Evolutionary conservation across 306 rosid species (phyloP).

Genomic region (barrel medic (Medicago truncatula)): DNA sequence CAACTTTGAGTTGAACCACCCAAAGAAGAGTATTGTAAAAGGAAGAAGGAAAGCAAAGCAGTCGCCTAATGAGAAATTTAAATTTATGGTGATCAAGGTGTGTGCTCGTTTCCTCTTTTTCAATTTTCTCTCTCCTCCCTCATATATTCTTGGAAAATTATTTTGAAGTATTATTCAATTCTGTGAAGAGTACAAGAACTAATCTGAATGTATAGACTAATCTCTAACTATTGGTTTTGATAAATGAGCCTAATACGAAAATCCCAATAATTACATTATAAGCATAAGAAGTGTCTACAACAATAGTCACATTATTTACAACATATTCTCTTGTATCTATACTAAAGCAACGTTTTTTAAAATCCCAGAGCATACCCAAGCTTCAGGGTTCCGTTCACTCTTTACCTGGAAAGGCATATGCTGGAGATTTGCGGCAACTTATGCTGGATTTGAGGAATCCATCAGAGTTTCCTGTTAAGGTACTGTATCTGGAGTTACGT

Average conservation of each 20-base stretch:
- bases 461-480: conserved; percentile 82
- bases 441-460: conserved; percentile 85
- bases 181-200: neutral
- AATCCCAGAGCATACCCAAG: conserved; percentile 85
- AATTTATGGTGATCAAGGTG: conserved; percentile 91
- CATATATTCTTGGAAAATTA: conserved; percentile 2
- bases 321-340: conserved; percentile 21
- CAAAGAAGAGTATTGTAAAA: conserved; percentile 62
- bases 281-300: neutral
- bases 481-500: conserved; percentile 43
- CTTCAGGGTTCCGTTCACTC: conserved; percentile 73
- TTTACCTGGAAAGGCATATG: conserved; percentile 73
- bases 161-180: conserved; percentile 12
- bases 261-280: neutral
- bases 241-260: neutral
- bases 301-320: neutral
- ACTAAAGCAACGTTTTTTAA: conserved; percentile 37
- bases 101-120: conserved; percentile 30
- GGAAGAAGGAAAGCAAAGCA: conserved; percentile 61
- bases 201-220: neutral
- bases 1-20: conserved; percentile 64
- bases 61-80: conserved; percentile 60
- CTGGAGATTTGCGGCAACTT: conserved; percentile 78
- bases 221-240: neutral
- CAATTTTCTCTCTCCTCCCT: neutral